A percentile compares a stretch with the other conserved stretches of the same genome.
Evolutionary conservation across 148 eudicot genomes (phyloP).

Genomic region (Chenopodium quinoa): DNA sequence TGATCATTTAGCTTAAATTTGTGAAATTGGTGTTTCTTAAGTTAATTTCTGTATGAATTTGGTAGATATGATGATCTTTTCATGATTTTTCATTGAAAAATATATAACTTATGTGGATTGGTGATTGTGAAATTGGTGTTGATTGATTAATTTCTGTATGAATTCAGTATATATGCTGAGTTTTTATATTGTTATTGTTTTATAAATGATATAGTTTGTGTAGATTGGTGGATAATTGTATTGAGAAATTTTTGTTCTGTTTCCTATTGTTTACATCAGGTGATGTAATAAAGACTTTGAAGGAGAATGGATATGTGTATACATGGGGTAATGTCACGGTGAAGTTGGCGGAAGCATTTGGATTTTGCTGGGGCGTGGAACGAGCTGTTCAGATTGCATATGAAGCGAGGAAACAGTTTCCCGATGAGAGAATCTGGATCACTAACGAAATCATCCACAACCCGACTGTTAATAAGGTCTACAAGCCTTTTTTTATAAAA

Average conservation of each 20-base stretch:
- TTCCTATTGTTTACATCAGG: slow-evolving; percentile 49
- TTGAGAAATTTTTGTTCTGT: neutral
- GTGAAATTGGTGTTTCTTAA: neutral
- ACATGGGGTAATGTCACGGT: slow-evolving; percentile 97
- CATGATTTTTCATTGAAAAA: neutral
- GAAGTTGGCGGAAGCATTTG: slow-evolving; percentile 86
- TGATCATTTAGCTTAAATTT: neutral
- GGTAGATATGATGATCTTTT: neutral
- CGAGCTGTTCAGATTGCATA: slow-evolving; percentile 97
- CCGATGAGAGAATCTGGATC: slow-evolving; percentile 77
- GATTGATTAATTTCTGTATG: too few relatives aligned
- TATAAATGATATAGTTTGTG: neutral
- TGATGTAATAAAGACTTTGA: slow-evolving; percentile 81
- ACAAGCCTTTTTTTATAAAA: neutral
- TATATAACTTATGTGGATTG: too few relatives aligned
- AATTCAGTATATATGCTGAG: too few relatives aligned
- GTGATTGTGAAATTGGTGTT: too few relatives aligned
- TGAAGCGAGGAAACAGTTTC: slow-evolving; percentile 91
- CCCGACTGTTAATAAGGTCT: slow-evolving; percentile 91
- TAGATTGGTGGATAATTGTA: neutral
- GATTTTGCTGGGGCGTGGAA: slow-evolving; percentile 99
- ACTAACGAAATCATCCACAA: slow-evolving; percentile 98
- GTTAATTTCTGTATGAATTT: neutral
- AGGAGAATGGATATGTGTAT: slow-evolving; percentile 80
- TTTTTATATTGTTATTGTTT: too few relatives aligned